Base-by-base conservation (phyloP, 371 early-diverging fungal genomes). In the Mortierella sp. region DNA sequence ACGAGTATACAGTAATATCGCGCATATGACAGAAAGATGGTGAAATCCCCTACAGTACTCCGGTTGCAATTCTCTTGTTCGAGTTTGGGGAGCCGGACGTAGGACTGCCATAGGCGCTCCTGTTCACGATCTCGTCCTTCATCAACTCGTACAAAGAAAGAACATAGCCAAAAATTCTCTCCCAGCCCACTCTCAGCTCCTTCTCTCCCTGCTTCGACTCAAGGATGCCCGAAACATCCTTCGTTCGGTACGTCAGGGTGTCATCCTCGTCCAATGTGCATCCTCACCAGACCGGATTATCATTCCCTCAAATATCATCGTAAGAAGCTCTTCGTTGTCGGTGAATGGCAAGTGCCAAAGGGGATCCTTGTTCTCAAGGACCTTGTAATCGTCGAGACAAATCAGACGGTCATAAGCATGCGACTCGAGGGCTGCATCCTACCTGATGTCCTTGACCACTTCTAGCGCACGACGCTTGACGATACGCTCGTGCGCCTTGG, bases 81-180 rank as follows among this genome's bases (percentile, higher is more conserved):
- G n/a, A n/a, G n/a, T n/a, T n/a, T n/a, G n/a, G n/a, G n/a, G n/a
- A n/a, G n/a, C n/a, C n/a, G n/a, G n/a, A n/a, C n/a, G n/a, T n/a
- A n/a, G 45, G 11, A 4, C 4, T 43, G 14, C 58, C 30, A 26
- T 66, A 43, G 14, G 43, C 18, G 45, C 66, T 45, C 20, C 45
- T 57, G 66, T 66, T 66, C 26, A 55, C 45, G 45, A 66, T 43
- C 45, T 66, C 66, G 0, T 55, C 28, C 66, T 57, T 66, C 43
- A 66, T 58, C 45, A 62, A 59, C 0, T 71, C 65, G 37, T 24
- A 72, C 39, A 72, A 30, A 3, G 72, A 4, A 10, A 72, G 66
- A 64, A 72, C 61, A 65, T 65, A 65, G 37, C 72, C 30, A 65
- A 65, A 72, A 2, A 65, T 12, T 24, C 0, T 61, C 61, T 65